phyloP scores from a whole-genome alignment of 768 basidiomycete species.

The Pleurotus pulmonarius region DNA sequence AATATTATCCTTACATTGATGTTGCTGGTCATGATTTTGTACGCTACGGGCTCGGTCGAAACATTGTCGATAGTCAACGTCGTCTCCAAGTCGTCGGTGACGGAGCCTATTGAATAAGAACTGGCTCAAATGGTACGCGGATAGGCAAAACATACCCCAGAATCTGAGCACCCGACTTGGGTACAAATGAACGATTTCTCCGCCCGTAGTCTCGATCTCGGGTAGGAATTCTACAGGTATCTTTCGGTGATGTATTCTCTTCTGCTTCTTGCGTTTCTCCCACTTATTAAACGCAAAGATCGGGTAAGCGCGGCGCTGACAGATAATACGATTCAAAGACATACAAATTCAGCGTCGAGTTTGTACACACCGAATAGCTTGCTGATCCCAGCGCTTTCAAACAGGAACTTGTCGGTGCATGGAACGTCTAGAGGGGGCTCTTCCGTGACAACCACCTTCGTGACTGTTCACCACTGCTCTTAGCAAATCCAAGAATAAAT shows the following conservation, averaged over 20 bases:
- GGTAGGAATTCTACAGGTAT: constrained; percentile 2
- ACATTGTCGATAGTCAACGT: constrained; percentile 1
- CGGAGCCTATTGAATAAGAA: background rate
- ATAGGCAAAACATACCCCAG: background rate
- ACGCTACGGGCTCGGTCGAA: constrained; percentile 2
- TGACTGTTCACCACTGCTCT: background rate
- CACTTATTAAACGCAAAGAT: background rate
- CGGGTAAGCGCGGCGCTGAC: no score
- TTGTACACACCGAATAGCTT: background rate
- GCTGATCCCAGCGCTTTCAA: background rate
- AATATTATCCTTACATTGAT: background rate
- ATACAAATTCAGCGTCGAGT: constrained; percentile 4
- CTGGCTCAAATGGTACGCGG: background rate
- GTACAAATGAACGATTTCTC: constrained; percentile 1
- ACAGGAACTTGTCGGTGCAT: constrained; percentile 3
- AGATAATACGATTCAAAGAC: background rate
- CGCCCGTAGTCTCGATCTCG: background rate
- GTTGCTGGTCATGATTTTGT: constrained; percentile 1
- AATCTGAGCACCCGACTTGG: constrained; percentile 1
- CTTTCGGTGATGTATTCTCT: background rate
- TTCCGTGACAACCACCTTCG: background rate
- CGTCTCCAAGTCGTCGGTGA: constrained; percentile 1
- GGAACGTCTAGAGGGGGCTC: constrained; percentile 3
- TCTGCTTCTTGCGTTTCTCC: constrained; percentile 5
- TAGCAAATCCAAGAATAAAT: background rate